Conservation (phyloP, 352 stramenopile genomes). For the Phytophthora europaea region DNA sequence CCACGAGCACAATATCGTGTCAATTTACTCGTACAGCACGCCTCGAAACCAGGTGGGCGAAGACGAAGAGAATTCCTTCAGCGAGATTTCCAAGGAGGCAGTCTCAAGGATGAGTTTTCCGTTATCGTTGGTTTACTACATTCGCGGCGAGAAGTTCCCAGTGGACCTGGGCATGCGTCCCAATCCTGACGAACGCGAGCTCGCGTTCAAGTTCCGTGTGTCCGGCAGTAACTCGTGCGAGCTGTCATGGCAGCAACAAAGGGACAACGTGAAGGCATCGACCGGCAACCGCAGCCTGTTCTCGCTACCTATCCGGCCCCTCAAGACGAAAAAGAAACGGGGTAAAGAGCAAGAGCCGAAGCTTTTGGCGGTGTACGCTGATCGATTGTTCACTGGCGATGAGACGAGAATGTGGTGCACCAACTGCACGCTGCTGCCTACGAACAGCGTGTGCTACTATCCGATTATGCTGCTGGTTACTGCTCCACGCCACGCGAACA, state of each 20-base stretch:
- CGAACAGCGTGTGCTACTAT: conserved; percentile 66
- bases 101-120: conserved; percentile 74
- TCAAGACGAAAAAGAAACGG: conserved; percentile 36
- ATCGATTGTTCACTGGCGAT: conserved; percentile 81
- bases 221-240: conserved; percentile 52
- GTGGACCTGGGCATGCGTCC: conserved; percentile 63
- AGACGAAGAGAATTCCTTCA: conserved; percentile 21
- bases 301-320: conserved; percentile 63
- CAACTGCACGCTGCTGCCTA: conserved; percentile 82
- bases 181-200: conserved; percentile 40
- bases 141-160: conserved; percentile 79
- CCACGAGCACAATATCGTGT: conserved; percentile 63
- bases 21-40: conserved; percentile 59
- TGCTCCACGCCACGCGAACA: conserved; percentile 55
- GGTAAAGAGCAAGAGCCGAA: conserved; percentile 34
- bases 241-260: conserved; percentile 66
- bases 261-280: conserved; percentile 69
- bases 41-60: conserved; percentile 20
- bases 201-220: conserved; percentile 61
- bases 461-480: conserved; percentile 65
- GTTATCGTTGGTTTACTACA: conserved; percentile 80
- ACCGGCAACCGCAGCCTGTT: conserved; percentile 76
- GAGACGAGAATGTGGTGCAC: conserved; percentile 83
- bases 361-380: conserved; percentile 72
- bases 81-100: conserved; percentile 32